Evolutionary conservation across 2,329 filamentous ascomycete species (phyloP).

Genomic region (Pseudogymnoascus sp.): DNA sequence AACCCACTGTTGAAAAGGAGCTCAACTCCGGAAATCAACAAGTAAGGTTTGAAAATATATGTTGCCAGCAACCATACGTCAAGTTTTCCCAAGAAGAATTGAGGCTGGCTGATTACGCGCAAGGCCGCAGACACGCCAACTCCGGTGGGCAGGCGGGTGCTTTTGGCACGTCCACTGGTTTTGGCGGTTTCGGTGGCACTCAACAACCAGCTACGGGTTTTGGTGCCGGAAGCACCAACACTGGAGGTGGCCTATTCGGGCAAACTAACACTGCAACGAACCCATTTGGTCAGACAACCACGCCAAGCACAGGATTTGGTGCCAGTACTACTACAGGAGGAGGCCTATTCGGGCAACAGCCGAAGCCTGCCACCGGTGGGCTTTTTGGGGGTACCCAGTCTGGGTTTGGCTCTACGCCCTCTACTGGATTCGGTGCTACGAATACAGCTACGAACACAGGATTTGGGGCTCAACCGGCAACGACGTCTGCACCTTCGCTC

Average conservation of each 20-base stretch:
- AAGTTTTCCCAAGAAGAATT: constrained; percentile 89
- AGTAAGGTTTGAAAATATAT: constrained; percentile 71
- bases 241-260: constrained; percentile 35
- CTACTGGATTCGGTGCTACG: constrained; percentile 25
- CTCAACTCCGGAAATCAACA: constrained; percentile 42
- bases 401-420: constrained; percentile 32
- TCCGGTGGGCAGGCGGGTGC: constrained; percentile 71
- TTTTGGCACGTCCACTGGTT: constrained; percentile 64
- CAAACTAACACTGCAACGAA: constrained; percentile 28
- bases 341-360: constrained; percentile 35
- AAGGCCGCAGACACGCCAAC: constrained; percentile 79
- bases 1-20: constrained; percentile 68
- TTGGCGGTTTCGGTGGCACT: constrained; percentile 41
- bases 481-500: constrained; percentile 15
- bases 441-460: constrained; percentile 23
- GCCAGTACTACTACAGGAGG: constrained; percentile 30
- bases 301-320: constrained; percentile 43
- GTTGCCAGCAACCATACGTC: constrained; percentile 73
- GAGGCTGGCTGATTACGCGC: constrained; percentile 77
- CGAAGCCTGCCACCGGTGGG: constrained; percentile 29
- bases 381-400: constrained; percentile 36
- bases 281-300: constrained; percentile 42
- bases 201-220: constrained; percentile 31
- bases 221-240: constrained; percentile 21
- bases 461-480: constrained; percentile 19